A percentile compares a stretch with the other conserved stretches of the same genome.
Conservation (phyloP, 306 rosid genomes). For the Mimosa pudica region DNA sequence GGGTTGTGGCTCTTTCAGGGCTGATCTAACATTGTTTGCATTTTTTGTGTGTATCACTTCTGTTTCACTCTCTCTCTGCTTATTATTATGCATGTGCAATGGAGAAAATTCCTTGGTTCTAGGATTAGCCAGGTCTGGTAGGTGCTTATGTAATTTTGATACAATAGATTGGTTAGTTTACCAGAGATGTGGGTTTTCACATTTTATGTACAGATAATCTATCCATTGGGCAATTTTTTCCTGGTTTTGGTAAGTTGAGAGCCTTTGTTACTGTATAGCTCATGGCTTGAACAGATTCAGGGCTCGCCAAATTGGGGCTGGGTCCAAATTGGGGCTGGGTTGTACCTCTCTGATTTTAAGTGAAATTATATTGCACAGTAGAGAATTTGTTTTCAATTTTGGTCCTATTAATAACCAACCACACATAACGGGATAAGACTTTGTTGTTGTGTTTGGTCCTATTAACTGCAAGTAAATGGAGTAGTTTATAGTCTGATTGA, state of each 20-base stretch:
- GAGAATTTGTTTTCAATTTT: neutral
- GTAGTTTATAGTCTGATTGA: neutral
- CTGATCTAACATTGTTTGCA: constrained; percentile 18
- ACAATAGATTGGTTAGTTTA: neutral
- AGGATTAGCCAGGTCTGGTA: constrained; percentile 21
- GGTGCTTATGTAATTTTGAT: constrained; percentile 28
- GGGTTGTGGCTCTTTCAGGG: neutral
- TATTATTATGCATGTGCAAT: neutral
- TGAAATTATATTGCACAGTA: neutral
- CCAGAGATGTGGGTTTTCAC: neutral
- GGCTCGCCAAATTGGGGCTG: neutral
- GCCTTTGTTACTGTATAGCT: neutral
- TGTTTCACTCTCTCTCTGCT: neutral
- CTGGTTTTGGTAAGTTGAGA: neutral
- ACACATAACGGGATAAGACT: no score
- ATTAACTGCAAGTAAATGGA: neutral
- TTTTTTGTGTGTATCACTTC: neutral
- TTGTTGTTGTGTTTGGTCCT: no score
- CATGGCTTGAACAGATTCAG: neutral
- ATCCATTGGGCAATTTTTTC: neutral
- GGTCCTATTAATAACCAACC: neutral
- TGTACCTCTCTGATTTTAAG: neutral
- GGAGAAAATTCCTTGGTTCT: constrained; percentile 29
- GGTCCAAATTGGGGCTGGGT: neutral
- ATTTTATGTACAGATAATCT: neutral